Evolutionary conservation across 495 filamentous ascomycete species (phyloP).

Genomic region (Xylaria grammica): DNA sequence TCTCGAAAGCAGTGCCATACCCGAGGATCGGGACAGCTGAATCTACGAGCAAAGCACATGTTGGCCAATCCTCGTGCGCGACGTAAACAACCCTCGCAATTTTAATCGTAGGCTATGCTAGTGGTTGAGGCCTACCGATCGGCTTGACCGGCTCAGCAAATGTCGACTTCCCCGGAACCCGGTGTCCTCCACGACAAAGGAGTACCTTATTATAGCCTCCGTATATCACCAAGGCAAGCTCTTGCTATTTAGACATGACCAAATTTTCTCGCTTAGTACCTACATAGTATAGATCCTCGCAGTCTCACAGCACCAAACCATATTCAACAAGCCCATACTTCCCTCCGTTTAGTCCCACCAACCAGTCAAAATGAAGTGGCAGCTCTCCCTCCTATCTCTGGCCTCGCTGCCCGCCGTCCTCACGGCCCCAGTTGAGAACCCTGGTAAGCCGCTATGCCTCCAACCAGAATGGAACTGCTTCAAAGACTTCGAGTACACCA

Average conservation of each 20-base stretch:
- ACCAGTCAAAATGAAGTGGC: constrained; percentile 6
- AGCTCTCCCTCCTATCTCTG: constrained; percentile 5
- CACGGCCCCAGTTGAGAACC: constrained; percentile 3
- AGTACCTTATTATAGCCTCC: too few relatives aligned
- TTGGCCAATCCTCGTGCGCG: background rate
- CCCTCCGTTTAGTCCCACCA: background rate
- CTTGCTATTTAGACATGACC: too few relatives aligned
- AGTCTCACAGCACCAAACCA: background rate
- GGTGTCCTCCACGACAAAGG: too few relatives aligned
- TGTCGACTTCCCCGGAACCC: too few relatives aligned
- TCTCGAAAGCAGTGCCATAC: background rate
- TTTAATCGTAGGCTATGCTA: background rate
- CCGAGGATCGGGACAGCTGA: background rate
- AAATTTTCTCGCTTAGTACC: too few relatives aligned
- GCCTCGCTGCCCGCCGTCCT: constrained; percentile 5
- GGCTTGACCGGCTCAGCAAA: too few relatives aligned
- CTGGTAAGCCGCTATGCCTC: constrained; percentile 10
- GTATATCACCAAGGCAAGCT: too few relatives aligned
- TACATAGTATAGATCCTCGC: too few relatives aligned
- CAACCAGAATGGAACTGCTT: constrained; percentile 2
- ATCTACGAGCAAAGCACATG: background rate
- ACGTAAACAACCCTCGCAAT: background rate
- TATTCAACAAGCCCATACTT: background rate
- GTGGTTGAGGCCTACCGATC: background rate
- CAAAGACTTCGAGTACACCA: constrained; percentile 2